Evolutionary conservation across 371 early-diverging fungal species (phyloP).

Genomic region (Mucor racemosus): DNA sequence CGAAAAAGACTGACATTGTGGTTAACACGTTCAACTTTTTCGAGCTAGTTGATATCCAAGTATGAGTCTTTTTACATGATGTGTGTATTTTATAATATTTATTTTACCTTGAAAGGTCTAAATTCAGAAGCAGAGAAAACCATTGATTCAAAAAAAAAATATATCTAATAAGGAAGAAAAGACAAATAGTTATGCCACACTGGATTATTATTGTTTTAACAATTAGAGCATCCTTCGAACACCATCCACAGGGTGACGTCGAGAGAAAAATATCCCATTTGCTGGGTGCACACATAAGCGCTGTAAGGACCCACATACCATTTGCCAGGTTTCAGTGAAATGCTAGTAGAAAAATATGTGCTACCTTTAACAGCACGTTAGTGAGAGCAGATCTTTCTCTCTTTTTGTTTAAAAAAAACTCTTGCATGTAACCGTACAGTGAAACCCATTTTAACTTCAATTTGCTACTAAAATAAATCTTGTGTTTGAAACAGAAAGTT

Average conservation of each 20-base stretch:
- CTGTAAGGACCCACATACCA: neutral
- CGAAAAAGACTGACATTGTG: slow-evolving; percentile 84
- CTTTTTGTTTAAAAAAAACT: neutral
- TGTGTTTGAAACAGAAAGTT: slow-evolving; percentile 2
- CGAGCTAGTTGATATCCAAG: slow-evolving; percentile 12
- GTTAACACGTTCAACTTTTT: slow-evolving; percentile 53
- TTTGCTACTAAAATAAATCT: neutral
- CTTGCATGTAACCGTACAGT: neutral
- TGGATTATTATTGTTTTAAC: neutral
- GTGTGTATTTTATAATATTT: neutral
- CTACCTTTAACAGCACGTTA: neutral
- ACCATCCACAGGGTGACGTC: neutral
- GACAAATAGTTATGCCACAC: neutral
- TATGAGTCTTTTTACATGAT: neutral
- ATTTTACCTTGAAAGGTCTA: slow-evolving; percentile 20
- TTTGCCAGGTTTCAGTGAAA: neutral
- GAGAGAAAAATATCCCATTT: neutral
- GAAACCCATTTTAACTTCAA: neutral
- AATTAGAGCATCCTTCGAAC: neutral
- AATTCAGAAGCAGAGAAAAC: slow-evolving; percentile 30
- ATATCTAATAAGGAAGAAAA: slow-evolving; percentile 8
- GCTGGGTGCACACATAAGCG: neutral
- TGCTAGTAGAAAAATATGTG: neutral
- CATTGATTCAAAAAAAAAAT: slow-evolving; percentile 7
- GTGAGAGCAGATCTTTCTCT: neutral